Evolutionary conservation across 345 rosid species (phyloP).

Genomic region (Adansonia digitata): DNA sequence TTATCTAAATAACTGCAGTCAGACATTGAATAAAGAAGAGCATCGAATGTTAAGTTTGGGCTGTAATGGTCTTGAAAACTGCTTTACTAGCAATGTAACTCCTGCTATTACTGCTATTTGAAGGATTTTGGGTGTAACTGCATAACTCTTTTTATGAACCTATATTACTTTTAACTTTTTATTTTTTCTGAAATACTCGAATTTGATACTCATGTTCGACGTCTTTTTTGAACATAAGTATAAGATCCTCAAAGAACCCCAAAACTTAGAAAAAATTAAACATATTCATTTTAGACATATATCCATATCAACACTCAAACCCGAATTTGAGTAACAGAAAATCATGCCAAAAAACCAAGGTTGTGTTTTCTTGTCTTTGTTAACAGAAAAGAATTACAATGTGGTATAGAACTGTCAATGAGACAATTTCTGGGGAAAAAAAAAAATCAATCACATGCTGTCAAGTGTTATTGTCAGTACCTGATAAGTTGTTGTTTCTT

Average conservation of each 20-base stretch:
- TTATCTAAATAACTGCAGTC: neutral
- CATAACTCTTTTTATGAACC: constrained; percentile 1
- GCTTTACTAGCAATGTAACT: neutral
- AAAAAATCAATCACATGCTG: constrained; percentile 1
- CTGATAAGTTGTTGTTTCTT: constrained; percentile 24
- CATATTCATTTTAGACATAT: no score
- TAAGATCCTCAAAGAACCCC: no score
- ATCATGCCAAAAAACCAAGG: neutral
- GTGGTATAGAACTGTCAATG: neutral
- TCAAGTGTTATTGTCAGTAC: constrained; percentile 22
- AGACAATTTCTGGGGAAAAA: no score
- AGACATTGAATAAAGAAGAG: neutral
- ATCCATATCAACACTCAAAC: neutral
- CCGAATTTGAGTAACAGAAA: neutral
- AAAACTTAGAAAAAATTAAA: no score
- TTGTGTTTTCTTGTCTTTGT: neutral
- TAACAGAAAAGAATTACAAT: neutral
- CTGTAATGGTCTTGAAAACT: neutral
- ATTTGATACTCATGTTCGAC: no score
- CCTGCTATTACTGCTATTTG: neutral
- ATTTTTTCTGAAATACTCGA: no score
- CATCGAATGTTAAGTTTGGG: neutral
- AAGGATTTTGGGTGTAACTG: neutral
- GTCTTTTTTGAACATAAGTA: no score
- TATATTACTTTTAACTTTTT: no score